phyloP scores from a whole-genome alignment of 73 alveolate genomes.

The Diophrys sp. region DNA sequence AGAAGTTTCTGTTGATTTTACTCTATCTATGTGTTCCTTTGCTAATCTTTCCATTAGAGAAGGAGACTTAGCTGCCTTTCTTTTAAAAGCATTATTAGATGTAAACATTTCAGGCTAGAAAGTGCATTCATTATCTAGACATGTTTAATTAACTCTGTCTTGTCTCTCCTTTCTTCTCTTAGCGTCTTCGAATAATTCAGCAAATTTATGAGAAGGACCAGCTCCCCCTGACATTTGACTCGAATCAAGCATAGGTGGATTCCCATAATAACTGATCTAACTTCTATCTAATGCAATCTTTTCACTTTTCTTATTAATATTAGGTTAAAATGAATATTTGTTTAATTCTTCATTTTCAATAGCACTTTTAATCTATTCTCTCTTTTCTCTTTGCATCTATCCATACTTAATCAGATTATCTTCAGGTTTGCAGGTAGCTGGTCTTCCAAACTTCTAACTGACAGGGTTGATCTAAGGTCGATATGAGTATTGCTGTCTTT shows the following conservation, averaged over 20 bases:
- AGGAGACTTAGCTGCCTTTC: neutral
- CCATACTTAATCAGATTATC: slow-evolving; percentile 37
- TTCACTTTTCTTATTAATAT: slow-evolving; percentile 23
- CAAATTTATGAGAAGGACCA: neutral
- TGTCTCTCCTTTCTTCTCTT: slow-evolving; percentile 45
- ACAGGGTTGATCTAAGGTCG: slow-evolving; percentile 45
- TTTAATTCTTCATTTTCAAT: slow-evolving; percentile 6
- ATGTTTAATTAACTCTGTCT: slow-evolving; percentile 41
- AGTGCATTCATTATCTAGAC: slow-evolving; percentile 59
- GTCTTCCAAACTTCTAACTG: slow-evolving; percentile 8
- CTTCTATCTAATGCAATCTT: slow-evolving; percentile 12
- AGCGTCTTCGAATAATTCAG: slow-evolving; percentile 51
- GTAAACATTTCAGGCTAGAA: slow-evolving; percentile 43
- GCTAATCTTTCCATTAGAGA: neutral
- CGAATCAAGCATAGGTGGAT: neutral
- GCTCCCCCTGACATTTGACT: neutral
- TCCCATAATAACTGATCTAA: neutral
- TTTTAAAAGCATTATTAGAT: neutral
- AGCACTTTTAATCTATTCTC: slow-evolving; percentile 36
- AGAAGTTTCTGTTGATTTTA: neutral
- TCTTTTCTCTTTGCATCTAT: slow-evolving; percentile 22
- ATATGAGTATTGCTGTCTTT: slow-evolving; percentile 25
- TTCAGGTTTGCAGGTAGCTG: slow-evolving; percentile 12
- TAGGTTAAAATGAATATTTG: slow-evolving; percentile 9
- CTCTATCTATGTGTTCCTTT: neutral